phyloP scores from a whole-genome alignment of 1,284 basidiomycete species.

The Pseudozyma thailandica region DNA sequence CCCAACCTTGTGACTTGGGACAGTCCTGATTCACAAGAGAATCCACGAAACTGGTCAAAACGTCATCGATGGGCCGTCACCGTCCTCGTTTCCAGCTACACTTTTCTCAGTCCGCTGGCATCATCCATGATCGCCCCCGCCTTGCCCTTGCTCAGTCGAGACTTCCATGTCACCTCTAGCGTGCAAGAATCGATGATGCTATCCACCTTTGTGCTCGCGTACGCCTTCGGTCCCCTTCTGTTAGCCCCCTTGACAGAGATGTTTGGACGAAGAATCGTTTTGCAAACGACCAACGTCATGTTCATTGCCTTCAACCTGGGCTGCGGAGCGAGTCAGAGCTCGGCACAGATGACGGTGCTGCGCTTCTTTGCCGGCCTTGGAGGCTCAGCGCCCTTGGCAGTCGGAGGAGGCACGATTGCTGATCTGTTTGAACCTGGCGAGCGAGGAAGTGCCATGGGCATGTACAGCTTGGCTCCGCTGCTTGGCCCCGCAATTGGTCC shows the following conservation, averaged over 20 bases:
- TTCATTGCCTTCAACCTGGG: conserved; percentile 62
- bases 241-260: conserved; percentile 73
- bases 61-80: conserved; percentile 75
- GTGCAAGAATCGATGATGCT: conserved; percentile 50
- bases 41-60: conserved; percentile 77
- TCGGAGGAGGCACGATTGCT: conserved; percentile 72
- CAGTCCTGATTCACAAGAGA: conserved; percentile 74
- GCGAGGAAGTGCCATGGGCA: conserved; percentile 76
- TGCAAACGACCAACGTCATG: conserved; percentile 56
- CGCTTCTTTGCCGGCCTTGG: conserved; percentile 78
- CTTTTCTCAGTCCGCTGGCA: conserved; percentile 57
- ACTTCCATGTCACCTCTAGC: conserved; percentile 46
- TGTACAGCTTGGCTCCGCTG: conserved; percentile 74
- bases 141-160: conserved; percentile 34
- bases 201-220: conserved; percentile 58
- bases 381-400: conserved; percentile 70
- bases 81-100: conserved; percentile 53
- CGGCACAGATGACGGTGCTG: conserved; percentile 70
- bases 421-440: conserved; percentile 76
- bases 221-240: conserved; percentile 55
- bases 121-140: conserved; percentile 65
- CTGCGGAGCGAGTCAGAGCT: conserved; percentile 49
- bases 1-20: conserved; percentile 74
- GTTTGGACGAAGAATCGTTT: conserved; percentile 65
- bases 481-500: conserved; percentile 56